phyloP scores from a whole-genome alignment of 495 filamentous ascomycete species.

The Aspergillus saccharolyticus region DNA sequence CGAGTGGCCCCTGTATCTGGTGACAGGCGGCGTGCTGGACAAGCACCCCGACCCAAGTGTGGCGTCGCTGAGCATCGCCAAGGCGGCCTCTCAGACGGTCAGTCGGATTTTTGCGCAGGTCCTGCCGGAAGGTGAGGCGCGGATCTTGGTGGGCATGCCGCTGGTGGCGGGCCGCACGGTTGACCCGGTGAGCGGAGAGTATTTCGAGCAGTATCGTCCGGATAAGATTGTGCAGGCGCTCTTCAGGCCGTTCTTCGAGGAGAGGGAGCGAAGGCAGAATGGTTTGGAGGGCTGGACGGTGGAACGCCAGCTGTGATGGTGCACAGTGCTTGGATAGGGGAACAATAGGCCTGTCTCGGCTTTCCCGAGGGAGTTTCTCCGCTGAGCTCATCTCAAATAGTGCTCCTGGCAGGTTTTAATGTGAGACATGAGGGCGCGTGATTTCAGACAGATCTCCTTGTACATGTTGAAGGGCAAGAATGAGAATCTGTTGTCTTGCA shows the following conservation, averaged over 20 bases:
- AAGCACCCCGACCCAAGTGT: neutral
- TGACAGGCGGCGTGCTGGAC: slow-evolving; percentile 9
- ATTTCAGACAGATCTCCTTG: neutral
- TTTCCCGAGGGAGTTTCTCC: no score
- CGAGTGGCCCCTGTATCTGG: slow-evolving; percentile 14
- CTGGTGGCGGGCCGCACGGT: neutral
- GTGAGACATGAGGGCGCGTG: neutral
- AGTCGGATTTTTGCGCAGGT: slow-evolving; percentile 9
- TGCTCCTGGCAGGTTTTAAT: neutral
- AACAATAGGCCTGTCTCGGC: no score
- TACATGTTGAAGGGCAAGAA: neutral
- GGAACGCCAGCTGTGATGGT: neutral
- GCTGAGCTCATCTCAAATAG: neutral
- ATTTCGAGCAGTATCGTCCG: slow-evolving; percentile 1
- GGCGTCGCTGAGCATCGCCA: neutral
- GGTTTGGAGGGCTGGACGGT: slow-evolving; percentile 2
- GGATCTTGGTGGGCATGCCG: slow-evolving; percentile 12
- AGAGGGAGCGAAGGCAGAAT: slow-evolving; percentile 3
- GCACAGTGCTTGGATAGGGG: no score
- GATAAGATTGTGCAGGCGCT: slow-evolving; percentile 7
- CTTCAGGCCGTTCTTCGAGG: slow-evolving; percentile 12
- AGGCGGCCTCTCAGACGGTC: slow-evolving; percentile 10
- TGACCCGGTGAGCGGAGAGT: neutral
- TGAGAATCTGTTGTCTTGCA: neutral
- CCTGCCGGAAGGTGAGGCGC: neutral